Percentiles rank a stretch among this genome's conserved stretches.
phyloP scores from a whole-genome alignment of 352 stramenopile species.

The Phytophthora tubulina region DNA sequence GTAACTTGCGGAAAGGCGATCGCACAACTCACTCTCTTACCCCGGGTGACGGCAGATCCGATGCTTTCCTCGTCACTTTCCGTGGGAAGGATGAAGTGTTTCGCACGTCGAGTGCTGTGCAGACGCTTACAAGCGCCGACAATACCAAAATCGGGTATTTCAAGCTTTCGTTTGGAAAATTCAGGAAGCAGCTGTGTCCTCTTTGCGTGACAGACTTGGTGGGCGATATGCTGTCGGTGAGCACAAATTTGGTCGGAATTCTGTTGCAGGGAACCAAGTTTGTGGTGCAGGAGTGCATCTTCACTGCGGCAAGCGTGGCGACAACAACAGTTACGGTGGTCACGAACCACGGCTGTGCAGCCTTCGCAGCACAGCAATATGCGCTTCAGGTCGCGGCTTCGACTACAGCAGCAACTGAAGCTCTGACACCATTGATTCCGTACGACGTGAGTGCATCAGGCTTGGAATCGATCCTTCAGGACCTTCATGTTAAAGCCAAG shows the following conservation, averaged over 20 bases:
- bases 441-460: slow-evolving; percentile 63
- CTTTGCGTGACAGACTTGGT: slow-evolving; percentile 64
- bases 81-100: slow-evolving; percentile 72
- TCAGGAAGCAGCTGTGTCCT: slow-evolving; percentile 60
- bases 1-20: slow-evolving; percentile 89
- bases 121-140: slow-evolving; percentile 60
- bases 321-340: slow-evolving; percentile 61
- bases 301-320: slow-evolving; percentile 60
- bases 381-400: slow-evolving; percentile 49
- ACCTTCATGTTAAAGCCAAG: slow-evolving; percentile 52
- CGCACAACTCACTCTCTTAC: slow-evolving; percentile 73
- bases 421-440: slow-evolving; percentile 71
- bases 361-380: slow-evolving; percentile 55
- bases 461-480: slow-evolving; percentile 74
- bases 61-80: slow-evolving; percentile 93
- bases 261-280: slow-evolving; percentile 67
- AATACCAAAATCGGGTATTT: slow-evolving; percentile 54
- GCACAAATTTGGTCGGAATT: slow-evolving; percentile 69
- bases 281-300: slow-evolving; percentile 75
- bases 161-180: slow-evolving; percentile 78
- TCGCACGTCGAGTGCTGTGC: slow-evolving; percentile 91
- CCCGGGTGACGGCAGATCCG: slow-evolving; percentile 87
- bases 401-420: slow-evolving; percentile 23
- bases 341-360: slow-evolving; percentile 63
- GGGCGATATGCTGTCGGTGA: slow-evolving; percentile 64